Evolutionary conservation across 441 rosid species (phyloP).

Genomic region (Aquilaria agallochum): DNA sequence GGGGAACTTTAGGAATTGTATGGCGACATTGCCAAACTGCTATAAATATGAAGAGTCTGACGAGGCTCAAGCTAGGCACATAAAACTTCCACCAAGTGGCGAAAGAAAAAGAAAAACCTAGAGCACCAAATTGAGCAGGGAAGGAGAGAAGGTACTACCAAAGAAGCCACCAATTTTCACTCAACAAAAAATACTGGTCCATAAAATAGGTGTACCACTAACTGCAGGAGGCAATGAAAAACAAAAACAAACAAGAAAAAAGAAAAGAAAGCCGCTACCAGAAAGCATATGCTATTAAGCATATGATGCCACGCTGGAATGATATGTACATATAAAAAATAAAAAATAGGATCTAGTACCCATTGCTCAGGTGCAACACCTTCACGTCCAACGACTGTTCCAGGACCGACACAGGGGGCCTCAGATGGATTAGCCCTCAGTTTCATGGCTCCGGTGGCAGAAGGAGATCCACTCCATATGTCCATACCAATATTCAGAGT

Average conservation of each 20-base stretch:
- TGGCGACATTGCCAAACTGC: no score
- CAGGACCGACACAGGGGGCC: slow-evolving; percentile 34
- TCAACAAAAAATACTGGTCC: no score
- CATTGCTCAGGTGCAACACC: slow-evolving; percentile 54
- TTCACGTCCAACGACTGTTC: not conserved
- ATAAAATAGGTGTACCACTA: no score
- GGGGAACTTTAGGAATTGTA: no score
- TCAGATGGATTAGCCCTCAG: slow-evolving; percentile 44
- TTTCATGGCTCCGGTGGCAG: slow-evolving; percentile 59
- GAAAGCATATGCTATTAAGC: not conserved
- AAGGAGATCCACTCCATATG: slow-evolving; percentile 63
- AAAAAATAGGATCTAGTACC: slow-evolving; percentile 34
- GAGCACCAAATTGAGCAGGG: no score
- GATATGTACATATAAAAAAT: not conserved
- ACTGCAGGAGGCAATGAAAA: not conserved
- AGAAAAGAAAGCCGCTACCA: not conserved
- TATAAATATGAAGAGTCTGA: no score
- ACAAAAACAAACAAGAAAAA: not conserved
- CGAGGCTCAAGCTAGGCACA: no score
- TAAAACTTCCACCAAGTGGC: no score
- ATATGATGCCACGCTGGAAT: not conserved
- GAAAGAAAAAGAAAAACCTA: no score
- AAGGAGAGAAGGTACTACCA: no score
- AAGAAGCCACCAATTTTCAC: no score
- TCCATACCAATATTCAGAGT: slow-evolving; percentile 93